Percentiles rank a stretch among this genome's conserved stretches.
These are phyloP conservation scores for Carex pumila DNA, from an alignment of 176 grass and related monocot species.

Conservation along the genomic window DNA sequence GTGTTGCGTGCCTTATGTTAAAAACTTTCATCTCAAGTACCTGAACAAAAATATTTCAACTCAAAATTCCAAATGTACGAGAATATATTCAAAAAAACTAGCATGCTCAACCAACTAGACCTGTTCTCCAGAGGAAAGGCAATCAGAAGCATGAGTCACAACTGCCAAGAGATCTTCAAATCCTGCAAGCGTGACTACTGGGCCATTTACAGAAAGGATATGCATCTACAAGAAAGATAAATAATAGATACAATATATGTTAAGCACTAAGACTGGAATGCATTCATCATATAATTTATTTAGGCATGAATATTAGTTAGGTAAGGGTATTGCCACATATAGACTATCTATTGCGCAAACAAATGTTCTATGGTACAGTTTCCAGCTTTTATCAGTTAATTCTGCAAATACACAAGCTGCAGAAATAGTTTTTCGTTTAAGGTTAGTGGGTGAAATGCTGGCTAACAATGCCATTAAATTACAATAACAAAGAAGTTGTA, in stretches of 20 bases:
- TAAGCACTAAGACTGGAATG: neutral
- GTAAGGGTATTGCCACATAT: neutral
- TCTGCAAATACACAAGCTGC: neutral
- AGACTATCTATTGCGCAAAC: neutral
- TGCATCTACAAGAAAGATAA: constrained; percentile 51
- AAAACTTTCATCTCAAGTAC: constrained; percentile 81
- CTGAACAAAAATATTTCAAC: constrained; percentile 23
- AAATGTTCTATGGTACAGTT: neutral
- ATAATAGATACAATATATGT: neutral
- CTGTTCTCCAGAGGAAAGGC: constrained; percentile 91
- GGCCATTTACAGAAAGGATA: constrained; percentile 74
- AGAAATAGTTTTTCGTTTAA: neutral
- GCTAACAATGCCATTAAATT: neutral
- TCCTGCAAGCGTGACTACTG: constrained; percentile 68
- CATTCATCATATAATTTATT: neutral
- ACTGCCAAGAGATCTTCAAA: constrained; percentile 64
- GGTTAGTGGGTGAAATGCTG: neutral
- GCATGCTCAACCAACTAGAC: constrained; percentile 14
- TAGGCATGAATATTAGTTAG: neutral
- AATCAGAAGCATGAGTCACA: constrained; percentile 85
- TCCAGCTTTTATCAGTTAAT: neutral
- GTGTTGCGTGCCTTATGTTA: constrained; percentile 37
- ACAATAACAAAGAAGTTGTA: neutral
- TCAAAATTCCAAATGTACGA: neutral
- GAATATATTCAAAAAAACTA: neutral